Conservation (phyloP, 2,329 filamentous ascomycete species). For the Beauveria asiatica region DNA sequence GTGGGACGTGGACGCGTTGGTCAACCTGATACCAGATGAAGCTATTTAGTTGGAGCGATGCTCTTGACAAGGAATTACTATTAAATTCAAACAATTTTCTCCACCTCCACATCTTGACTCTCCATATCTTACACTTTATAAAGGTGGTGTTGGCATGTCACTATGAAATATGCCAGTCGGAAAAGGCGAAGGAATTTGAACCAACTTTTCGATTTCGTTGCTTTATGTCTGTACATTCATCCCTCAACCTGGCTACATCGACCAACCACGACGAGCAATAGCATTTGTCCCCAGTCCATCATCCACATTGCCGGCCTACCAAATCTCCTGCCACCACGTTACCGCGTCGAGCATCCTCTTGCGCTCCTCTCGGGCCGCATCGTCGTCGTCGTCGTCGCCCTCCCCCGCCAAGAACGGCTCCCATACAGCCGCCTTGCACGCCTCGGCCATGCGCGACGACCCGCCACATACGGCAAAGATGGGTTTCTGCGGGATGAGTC, state of each 20-base stretch:
- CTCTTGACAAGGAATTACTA: no score
- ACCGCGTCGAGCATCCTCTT: conserved; percentile 28
- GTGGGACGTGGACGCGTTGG: background rate
- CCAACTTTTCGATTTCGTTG: background rate
- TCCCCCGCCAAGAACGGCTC: conserved; percentile 35
- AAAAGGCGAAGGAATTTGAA: no score
- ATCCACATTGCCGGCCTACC: conserved; percentile 27
- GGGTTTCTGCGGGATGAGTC: conserved; percentile 29
- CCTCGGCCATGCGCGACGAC: conserved; percentile 48
- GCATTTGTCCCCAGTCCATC: background rate
- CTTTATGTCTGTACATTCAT: background rate
- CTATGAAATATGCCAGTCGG: no score
- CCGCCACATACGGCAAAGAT: conserved; percentile 49
- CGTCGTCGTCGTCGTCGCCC: conserved; percentile 22
- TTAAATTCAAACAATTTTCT: no score
- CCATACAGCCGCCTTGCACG: conserved; percentile 43
- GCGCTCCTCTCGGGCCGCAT: conserved; percentile 28
- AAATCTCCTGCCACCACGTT: conserved; percentile 52
- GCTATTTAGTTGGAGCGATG: background rate
- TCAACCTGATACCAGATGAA: background rate
- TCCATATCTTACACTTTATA: no score
- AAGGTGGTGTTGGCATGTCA: no score
- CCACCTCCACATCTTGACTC: no score
- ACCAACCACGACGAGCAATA: no score
- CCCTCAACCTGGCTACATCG: background rate